These are phyloP conservation scores for Eutypella sp. DNA, from an alignment of 2,329 filamentous ascomycete genomes.

Conservation along the genomic window DNA sequence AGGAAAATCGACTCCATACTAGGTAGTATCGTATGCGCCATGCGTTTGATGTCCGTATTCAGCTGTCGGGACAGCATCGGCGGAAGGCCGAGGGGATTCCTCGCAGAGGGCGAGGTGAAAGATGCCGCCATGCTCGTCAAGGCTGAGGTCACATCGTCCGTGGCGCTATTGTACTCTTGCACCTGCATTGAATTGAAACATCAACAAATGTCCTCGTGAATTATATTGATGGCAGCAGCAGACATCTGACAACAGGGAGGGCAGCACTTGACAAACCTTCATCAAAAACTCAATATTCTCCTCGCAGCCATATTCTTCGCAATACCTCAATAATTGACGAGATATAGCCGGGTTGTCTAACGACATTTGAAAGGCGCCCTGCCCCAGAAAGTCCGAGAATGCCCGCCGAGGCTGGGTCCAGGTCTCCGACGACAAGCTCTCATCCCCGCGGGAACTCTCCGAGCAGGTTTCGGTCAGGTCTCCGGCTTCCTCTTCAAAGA, in stretches of 20 bases:
- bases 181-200: conserved; percentile 19
- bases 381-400: conserved; percentile 43
- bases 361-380: conserved; percentile 45
- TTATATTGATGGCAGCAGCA: no score
- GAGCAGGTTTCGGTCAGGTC: background rate
- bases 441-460: conserved; percentile 1
- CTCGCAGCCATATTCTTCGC: conserved; percentile 39
- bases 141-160: conserved; percentile 39
- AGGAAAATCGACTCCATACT: conserved; percentile 40
- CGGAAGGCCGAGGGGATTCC: conserved; percentile 37
- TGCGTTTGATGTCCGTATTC: conserved; percentile 41
- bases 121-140: conserved; percentile 41
- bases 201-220: no score
- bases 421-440: conserved; percentile 2
- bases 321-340: conserved; percentile 44
- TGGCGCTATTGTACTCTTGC: conserved; percentile 39
- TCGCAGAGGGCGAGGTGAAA: conserved; percentile 32
- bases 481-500: conserved; percentile 5
- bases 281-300: conserved; percentile 49
- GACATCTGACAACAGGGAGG: no score
- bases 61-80: conserved; percentile 34
- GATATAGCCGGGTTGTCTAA: conserved; percentile 44
- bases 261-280: conserved; percentile 36
- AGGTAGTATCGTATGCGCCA: conserved; percentile 39
- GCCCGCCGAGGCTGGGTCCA: conserved; percentile 13